Evolutionary conservation across 2,329 filamentous ascomycete species (phyloP).

Genomic region (Colletotrichum sp.): DNA sequence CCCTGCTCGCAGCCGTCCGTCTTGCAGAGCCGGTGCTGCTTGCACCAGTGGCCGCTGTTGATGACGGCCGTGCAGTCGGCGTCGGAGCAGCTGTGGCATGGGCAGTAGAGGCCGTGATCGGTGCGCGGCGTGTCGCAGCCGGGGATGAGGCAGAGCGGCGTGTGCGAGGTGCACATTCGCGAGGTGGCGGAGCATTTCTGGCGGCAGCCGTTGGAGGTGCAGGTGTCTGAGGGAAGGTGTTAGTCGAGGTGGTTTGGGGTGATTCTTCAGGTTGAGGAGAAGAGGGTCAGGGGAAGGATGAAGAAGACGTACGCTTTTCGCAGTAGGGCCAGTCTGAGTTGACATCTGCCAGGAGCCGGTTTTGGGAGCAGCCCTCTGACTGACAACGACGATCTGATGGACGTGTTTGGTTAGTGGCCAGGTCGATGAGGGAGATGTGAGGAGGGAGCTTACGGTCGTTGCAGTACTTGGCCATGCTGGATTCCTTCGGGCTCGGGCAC

Average conservation of each 20-base stretch:
- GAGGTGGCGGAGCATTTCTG: conserved; percentile 13
- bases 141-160: conserved; percentile 19
- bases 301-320: conserved; percentile 9
- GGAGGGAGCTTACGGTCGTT: conserved; percentile 16
- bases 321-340: conserved; percentile 22
- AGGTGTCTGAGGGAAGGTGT: conserved; percentile 15
- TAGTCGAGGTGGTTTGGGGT: no score
- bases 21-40: conserved; percentile 18
- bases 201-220: conserved; percentile 12
- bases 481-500: conserved; percentile 19
- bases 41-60: conserved; percentile 22
- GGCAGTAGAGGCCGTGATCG: conserved; percentile 16
- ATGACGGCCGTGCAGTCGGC: conserved; percentile 19
- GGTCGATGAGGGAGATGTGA: no score
- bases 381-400: conserved; percentile 10
- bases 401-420: no score
- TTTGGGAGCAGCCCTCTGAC: conserved; percentile 8
- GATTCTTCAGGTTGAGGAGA: no score
- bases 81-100: conserved; percentile 19
- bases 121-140: conserved; percentile 13
- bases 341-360: conserved; percentile 11
- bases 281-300: no score
- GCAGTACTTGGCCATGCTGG: conserved; percentile 17
- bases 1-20: conserved; percentile 11
- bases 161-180: conserved; percentile 14